These are phyloP conservation scores for Russula vinacea DNA, from an alignment of 768 basidiomycete genomes.

Conservation along the genomic window DNA sequence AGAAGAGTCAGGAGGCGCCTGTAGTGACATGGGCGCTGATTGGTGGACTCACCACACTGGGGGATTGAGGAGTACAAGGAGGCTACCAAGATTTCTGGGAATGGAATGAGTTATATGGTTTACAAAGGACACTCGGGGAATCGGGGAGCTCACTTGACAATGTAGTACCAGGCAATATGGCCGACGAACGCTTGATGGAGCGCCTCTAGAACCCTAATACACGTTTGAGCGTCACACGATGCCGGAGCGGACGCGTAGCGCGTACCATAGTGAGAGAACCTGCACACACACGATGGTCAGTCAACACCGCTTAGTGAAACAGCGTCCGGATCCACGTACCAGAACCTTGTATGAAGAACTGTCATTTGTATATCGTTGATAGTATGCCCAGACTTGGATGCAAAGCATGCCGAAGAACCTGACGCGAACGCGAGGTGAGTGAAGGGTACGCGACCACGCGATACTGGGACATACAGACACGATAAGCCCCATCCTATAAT, in stretches of 20 bases:
- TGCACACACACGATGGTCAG: neutral
- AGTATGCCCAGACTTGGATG: slow-evolving; percentile 27
- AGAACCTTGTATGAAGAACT: slow-evolving; percentile 20
- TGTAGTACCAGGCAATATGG: slow-evolving; percentile 24
- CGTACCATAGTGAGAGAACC: slow-evolving; percentile 26
- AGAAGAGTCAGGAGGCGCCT: neutral
- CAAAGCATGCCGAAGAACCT: slow-evolving; percentile 29
- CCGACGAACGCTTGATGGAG: slow-evolving; percentile 27
- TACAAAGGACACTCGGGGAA: too few species aligned
- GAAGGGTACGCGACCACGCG: neutral
- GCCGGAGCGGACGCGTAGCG: neutral
- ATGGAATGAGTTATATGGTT: neutral
- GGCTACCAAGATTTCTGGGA: slow-evolving; percentile 17
- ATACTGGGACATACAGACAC: slow-evolving; percentile 20
- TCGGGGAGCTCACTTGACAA: slow-evolving; percentile 12
- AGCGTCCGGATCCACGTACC: slow-evolving; percentile 13
- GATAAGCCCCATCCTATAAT: slow-evolving; percentile 28
- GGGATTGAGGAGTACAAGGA: slow-evolving; percentile 10
- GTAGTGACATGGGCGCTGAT: neutral
- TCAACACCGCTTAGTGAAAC: neutral
- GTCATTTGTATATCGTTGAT: slow-evolving; percentile 27
- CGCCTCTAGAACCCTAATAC: slow-evolving; percentile 23
- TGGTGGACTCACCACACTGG: slow-evolving; percentile 28
- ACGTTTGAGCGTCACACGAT: neutral
- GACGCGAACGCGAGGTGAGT: slow-evolving; percentile 1